A percentile compares a stretch with the other conserved stretches of the same genome.
These are phyloP conservation scores for Colletotrichum truncatum DNA, from an alignment of 2,329 filamentous ascomycete genomes.

Conservation along the genomic window DNA sequence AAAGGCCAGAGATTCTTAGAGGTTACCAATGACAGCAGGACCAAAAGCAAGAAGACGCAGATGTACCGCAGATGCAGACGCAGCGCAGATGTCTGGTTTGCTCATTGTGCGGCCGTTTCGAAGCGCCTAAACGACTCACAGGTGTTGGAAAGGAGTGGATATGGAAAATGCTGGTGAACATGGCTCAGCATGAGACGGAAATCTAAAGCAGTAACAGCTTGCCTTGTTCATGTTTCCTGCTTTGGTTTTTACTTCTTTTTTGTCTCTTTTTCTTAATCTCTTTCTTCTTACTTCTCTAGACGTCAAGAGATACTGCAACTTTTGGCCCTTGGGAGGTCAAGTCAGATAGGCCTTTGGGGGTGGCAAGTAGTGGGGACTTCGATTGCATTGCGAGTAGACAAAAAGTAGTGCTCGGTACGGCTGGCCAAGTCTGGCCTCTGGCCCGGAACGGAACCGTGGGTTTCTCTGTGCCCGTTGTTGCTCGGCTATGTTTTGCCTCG, in stretches of 20 bases:
- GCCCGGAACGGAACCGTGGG: background rate
- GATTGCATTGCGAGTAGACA: background rate
- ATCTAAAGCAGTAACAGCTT: too few species aligned
- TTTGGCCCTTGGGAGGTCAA: background rate
- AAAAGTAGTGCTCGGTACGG: background rate
- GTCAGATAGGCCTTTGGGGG: background rate
- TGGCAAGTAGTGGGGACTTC: slow-evolving; percentile 16
- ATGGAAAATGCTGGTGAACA: slow-evolving; percentile 8
- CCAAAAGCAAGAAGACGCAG: background rate
- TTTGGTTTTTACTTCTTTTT: too few species aligned
- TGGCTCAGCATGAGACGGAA: slow-evolving; percentile 29
- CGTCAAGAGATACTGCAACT: background rate
- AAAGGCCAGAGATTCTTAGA: slow-evolving; percentile 13
- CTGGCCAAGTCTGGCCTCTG: background rate
- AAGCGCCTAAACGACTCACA: slow-evolving; percentile 25
- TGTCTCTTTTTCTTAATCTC: too few species aligned
- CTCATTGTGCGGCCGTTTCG: slow-evolving; percentile 4
- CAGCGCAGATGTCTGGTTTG: background rate
- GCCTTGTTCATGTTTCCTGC: too few species aligned
- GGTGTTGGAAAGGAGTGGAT: slow-evolving; percentile 13
- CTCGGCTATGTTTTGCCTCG: slow-evolving; percentile 1
- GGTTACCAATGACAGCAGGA: slow-evolving; percentile 4
- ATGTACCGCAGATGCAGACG: slow-evolving; percentile 2
- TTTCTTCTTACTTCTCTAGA: too few species aligned
- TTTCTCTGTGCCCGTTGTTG: background rate